Percentiles rank a stretch among this genome's conserved stretches.
phyloP scores from a whole-genome alignment of 202 grass and related monocot species.

The Brachypodium distachyon region DNA sequence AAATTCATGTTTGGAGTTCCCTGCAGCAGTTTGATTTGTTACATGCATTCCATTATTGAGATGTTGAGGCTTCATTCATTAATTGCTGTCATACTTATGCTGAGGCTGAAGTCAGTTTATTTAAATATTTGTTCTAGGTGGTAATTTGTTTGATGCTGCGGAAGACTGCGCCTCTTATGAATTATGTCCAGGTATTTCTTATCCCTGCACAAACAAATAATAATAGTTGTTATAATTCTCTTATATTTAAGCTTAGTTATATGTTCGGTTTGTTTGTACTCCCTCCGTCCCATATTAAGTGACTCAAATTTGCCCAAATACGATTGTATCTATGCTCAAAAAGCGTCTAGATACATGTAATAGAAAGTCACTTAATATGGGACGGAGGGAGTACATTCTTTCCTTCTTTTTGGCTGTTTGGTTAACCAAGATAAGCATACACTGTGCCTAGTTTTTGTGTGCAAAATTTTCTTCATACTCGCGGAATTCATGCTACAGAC shows the following conservation, averaged over 20 bases:
- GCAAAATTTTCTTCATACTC: neutral
- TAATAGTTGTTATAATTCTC: constrained; percentile 3
- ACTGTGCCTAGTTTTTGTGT: neutral
- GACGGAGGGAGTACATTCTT: neutral
- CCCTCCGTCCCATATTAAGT: too few species aligned
- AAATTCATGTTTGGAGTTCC: neutral
- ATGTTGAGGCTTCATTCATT: neutral
- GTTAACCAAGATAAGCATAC: neutral
- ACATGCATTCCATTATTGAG: neutral
- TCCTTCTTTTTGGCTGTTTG: neutral
- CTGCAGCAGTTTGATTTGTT: neutral
- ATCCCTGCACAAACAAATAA: neutral
- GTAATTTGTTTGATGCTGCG: constrained; percentile 95
- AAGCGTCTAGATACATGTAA: too few species aligned
- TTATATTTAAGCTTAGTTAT: neutral
- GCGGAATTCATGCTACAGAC: neutral
- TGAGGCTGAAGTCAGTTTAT: constrained; percentile 7
- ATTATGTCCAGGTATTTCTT: constrained; percentile 89
- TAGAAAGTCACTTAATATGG: too few species aligned
- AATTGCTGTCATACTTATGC: neutral
- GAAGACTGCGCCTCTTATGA: constrained; percentile 68
- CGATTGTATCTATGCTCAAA: too few species aligned
- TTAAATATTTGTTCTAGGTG: constrained; percentile 54
- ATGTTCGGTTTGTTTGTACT: neutral
- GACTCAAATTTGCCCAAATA: too few species aligned